Percentiles rank a stretch among this genome's conserved stretches.
phyloP scores from a whole-genome alignment of 495 filamentous ascomycete genomes.

The Xylaria nigripes region DNA sequence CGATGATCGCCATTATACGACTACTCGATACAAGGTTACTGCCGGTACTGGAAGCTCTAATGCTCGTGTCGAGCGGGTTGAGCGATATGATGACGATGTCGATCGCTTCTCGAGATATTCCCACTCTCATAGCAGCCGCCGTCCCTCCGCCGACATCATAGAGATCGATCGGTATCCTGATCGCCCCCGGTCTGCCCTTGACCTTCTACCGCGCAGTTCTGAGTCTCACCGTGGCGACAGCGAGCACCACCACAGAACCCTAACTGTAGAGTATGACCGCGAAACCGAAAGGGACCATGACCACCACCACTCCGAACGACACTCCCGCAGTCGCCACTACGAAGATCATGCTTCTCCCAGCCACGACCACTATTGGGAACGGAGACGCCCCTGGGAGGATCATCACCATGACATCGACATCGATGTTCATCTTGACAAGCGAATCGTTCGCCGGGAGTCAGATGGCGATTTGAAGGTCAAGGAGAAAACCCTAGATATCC shows the following conservation, averaged over 20 bases:
- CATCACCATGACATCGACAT: slow-evolving; percentile 33
- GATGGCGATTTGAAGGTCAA: slow-evolving; percentile 23
- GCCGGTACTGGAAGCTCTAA: slow-evolving; percentile 15
- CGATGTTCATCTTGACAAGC: slow-evolving; percentile 38
- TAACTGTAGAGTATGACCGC: slow-evolving; percentile 45
- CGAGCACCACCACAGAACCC: slow-evolving; percentile 35
- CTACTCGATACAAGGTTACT: slow-evolving; percentile 47
- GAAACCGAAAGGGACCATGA: slow-evolving; percentile 37
- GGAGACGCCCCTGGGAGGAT: slow-evolving; percentile 32
- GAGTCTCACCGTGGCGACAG: slow-evolving; percentile 34
- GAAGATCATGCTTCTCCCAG: slow-evolving; percentile 30
- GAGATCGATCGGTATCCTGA: slow-evolving; percentile 44
- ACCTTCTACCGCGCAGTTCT: slow-evolving; percentile 29
- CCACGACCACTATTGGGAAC: slow-evolving; percentile 34
- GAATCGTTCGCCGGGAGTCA: slow-evolving; percentile 33
- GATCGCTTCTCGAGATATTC: slow-evolving; percentile 39
- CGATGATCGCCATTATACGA: slow-evolving; percentile 43
- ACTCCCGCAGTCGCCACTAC: slow-evolving; percentile 25
- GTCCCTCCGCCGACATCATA: slow-evolving; percentile 31
- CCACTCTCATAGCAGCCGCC: slow-evolving; percentile 23
- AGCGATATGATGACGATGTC: slow-evolving; percentile 43
- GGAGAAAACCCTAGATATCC: slow-evolving; percentile 20
- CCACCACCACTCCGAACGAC: slow-evolving; percentile 23
- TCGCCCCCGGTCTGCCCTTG: slow-evolving; percentile 36
- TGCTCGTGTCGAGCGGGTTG: slow-evolving; percentile 34